These are phyloP conservation scores for Leccinellum rugosiceps DNA, from an alignment of 768 basidiomycete species.

Conservation along the genomic window DNA sequence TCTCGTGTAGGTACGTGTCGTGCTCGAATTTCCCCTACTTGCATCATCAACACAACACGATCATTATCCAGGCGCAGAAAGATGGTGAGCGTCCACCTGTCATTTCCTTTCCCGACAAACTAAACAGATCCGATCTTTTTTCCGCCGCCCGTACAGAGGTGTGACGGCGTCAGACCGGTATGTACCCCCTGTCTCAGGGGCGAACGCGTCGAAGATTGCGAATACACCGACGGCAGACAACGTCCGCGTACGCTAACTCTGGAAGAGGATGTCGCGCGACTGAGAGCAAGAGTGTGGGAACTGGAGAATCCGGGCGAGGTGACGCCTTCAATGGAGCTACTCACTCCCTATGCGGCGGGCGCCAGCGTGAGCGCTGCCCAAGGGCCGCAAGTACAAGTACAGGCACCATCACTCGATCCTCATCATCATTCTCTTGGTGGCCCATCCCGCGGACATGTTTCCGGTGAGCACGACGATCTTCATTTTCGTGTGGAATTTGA, in stretches of 20 bases:
- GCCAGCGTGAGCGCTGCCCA: not conserved
- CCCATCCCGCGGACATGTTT: not conserved
- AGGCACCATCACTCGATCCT: not conserved
- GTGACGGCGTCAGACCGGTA: conserved; percentile 60
- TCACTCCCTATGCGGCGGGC: conserved; percentile 43
- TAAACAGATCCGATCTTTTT: not conserved
- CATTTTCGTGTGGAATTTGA: not conserved
- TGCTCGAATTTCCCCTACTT: not conserved
- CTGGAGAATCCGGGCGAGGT: conserved; percentile 50
- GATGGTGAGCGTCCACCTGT: conserved; percentile 33
- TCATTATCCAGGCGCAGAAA: conserved; percentile 41
- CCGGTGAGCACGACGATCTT: not conserved
- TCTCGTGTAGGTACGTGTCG: conserved; percentile 46
- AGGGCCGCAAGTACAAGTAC: not conserved
- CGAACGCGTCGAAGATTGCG: conserved; percentile 64
- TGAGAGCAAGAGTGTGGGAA: conserved; percentile 56
- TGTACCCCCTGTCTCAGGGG: conserved; percentile 62
- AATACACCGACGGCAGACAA: conserved; percentile 63
- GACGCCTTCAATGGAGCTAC: conserved; percentile 46
- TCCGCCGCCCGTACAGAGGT: conserved; percentile 44
- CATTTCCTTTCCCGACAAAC: not conserved
- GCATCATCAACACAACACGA: not conserved
- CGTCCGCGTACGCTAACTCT: conserved; percentile 58
- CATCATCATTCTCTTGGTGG: not conserved
- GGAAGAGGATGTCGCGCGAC: conserved; percentile 54